Evolutionary conservation across 371 early-diverging fungal species (phyloP), one percentile per base, ranked within the genome.

Genomic region (Mortierella sp.): DNA sequence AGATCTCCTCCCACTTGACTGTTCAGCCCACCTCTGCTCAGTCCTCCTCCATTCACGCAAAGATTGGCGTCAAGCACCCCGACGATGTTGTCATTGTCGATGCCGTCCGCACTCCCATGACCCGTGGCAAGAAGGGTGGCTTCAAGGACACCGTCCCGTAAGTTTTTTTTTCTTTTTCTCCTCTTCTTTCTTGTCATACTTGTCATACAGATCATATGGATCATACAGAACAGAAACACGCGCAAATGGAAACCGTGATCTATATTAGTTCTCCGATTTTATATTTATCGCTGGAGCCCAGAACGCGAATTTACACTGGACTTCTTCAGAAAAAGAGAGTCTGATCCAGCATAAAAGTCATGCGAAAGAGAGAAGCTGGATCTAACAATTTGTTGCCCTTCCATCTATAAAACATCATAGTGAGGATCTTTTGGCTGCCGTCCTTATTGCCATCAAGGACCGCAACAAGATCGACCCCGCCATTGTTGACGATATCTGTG

Each of bases 401-500:
- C 66, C 22, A 52, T 26, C 45, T 51, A 47, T 49, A 8, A 30
- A 10, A 12, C 8, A 26, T 0, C 26, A 35, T 57, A 81, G 81
- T 72, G 95, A 95, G 87, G 96, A 95, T 80, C 89, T 98, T 30
- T 89, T 99, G 66, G 94, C 96, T 54, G 91, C 90, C 67, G 94
- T 94, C 37, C 92, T 99, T 79, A 94, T 95, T 84, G 96, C 88
- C 58, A 79, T 94, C 45, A 81, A 96, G 58, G 92, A 94, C 47
- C 89, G 93, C 78, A 92, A 94, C 70, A 91, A 92, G 72, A 91
- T 98, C 70, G 95, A 98, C 80, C 96, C 97, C 52, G 87, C 90
- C 45, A 77, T 96, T 55, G 96, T 99, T 62, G 92, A 98, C 64
- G 99, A 99, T 84, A 94, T 99, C 72, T 91, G 92, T 84, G 97